Percentiles rank a stretch among this genome's conserved stretches.
These are phyloP conservation scores for Biancaea sappan DNA, from an alignment of 306 rosid species.

Conservation along the genomic window DNA sequence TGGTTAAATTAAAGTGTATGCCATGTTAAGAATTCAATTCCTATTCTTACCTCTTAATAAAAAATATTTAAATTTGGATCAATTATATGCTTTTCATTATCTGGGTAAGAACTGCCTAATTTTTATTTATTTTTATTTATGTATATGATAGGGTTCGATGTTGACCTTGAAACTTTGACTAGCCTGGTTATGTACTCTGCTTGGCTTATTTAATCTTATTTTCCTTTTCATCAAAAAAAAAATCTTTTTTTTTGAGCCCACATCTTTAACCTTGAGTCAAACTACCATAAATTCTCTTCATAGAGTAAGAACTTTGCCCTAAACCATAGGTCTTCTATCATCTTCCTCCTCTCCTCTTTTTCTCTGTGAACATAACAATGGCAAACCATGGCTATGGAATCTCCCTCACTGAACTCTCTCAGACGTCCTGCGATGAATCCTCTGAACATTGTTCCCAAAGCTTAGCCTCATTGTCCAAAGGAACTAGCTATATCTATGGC, in stretches of 20 bases:
- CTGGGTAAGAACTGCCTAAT: not conserved
- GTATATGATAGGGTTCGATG: not conserved
- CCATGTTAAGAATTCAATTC: no score
- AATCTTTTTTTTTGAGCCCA: no score
- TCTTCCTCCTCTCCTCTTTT: not conserved
- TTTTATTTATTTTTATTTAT: not conserved
- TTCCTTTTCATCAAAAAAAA: no score
- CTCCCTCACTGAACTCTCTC: conserved; percentile 38
- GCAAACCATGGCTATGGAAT: conserved; percentile 20
- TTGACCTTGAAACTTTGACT: no score
- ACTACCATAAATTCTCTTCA: not conserved
- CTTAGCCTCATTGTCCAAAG: conserved; percentile 22
- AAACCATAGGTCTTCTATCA: not conserved
- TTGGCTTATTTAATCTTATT: no score
- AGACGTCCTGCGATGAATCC: conserved; percentile 32
- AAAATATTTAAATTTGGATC: not conserved
- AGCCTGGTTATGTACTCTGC: no score
- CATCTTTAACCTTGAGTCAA: not conserved
- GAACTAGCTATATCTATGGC: not conserved
- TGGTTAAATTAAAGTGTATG: no score
- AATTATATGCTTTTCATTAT: not conserved
- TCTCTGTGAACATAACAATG: conserved; percentile 32
- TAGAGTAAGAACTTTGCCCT: not conserved
- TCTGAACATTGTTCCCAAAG: conserved; percentile 37
- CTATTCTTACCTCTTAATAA: no score